Conservation (phyloP, 2,329 filamentous ascomycete species). For the Aspergillus transmontanensis region DNA sequence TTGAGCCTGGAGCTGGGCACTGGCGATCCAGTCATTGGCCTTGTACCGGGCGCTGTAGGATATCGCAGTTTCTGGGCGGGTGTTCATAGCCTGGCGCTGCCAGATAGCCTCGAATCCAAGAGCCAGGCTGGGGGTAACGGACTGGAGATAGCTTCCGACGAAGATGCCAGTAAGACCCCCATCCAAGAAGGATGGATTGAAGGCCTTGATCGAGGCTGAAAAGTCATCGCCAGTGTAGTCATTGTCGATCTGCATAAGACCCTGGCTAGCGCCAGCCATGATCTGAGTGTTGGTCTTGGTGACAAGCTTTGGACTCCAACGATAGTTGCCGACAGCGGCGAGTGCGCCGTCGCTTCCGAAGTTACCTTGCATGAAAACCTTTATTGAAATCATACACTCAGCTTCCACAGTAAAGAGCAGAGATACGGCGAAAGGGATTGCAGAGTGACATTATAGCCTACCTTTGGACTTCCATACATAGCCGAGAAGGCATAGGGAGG, state of each 20-base stretch:
- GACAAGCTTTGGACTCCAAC: slow-evolving; percentile 78
- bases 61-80: slow-evolving; percentile 86
- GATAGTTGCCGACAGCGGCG: slow-evolving; percentile 87
- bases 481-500: slow-evolving; percentile 95
- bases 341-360: slow-evolving; percentile 90
- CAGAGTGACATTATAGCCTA: slow-evolving; percentile 49
- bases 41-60: slow-evolving; percentile 94
- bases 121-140: slow-evolving; percentile 81
- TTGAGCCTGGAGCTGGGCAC: slow-evolving; percentile 84
- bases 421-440: not conserved
- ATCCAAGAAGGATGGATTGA: slow-evolving; percentile 93
- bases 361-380: slow-evolving; percentile 96
- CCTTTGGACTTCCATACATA: slow-evolving; percentile 90
- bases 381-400: slow-evolving; percentile 17
- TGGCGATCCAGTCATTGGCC: slow-evolving; percentile 88
- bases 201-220: slow-evolving; percentile 85
- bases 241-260: slow-evolving; percentile 91
- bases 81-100: slow-evolving; percentile 81
- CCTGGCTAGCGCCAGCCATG: slow-evolving; percentile 72
- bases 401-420: not conserved
- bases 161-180: slow-evolving; percentile 93
- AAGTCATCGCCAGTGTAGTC: slow-evolving; percentile 95
- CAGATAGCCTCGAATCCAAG: slow-evolving; percentile 91
- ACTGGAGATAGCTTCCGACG: slow-evolving; percentile 93
- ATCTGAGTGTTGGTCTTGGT: slow-evolving; percentile 89